Evolutionary conservation across 2,329 filamentous ascomycete genomes (phyloP), one percentile per base, ranked within the genome.

Genomic region (Fusarium sp.): DNA sequence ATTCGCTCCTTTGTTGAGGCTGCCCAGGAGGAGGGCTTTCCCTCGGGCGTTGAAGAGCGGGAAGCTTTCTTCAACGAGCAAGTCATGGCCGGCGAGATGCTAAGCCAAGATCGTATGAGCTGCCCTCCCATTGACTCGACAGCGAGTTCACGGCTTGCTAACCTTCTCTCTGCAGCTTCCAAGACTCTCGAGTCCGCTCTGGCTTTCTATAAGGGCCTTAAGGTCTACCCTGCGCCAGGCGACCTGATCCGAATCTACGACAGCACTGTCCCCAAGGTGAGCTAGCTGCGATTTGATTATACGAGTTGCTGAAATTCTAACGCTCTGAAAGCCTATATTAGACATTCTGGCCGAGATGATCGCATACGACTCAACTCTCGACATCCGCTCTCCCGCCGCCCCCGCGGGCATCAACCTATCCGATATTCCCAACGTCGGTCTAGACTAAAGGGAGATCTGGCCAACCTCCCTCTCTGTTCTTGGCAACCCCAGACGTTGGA

Each of bases 281-380:
- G 77, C 34, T 34, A 46, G 28, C 28, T 37, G 37, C 15, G 23
- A 34, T 52, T 39, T 18, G 11, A 23, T 23, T 23, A 23, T 23
- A 4, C 23, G 5, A 23, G 23, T 23, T 23, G 23, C 23, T 39
- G 23, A 18, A 28, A 39, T 12, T 47, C 74, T 78, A 64, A 79
- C 66, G 54, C 4, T n/a, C 23, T 12, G 16, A 37, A 71, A 96
- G 92, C 91, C 95, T 68, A 93, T 98, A 76, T 91, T 99, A 75
- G 95, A 99, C 82, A 91, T 98, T 76, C 90, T 99, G 69, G 96
- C 96, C 73, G 94, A 98, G 85, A 98, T 99, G 94, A 97, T 99
- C 78, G 95, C 95, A 71, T 90, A 95, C 81, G 96, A 98, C 84
- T 89, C 92, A 69, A 90, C 85, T 70, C 84, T 94, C 73, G 88